Conservation (phyloP, 2,329 filamentous ascomycete genomes). For the Fusarium dlaminii region DNA sequence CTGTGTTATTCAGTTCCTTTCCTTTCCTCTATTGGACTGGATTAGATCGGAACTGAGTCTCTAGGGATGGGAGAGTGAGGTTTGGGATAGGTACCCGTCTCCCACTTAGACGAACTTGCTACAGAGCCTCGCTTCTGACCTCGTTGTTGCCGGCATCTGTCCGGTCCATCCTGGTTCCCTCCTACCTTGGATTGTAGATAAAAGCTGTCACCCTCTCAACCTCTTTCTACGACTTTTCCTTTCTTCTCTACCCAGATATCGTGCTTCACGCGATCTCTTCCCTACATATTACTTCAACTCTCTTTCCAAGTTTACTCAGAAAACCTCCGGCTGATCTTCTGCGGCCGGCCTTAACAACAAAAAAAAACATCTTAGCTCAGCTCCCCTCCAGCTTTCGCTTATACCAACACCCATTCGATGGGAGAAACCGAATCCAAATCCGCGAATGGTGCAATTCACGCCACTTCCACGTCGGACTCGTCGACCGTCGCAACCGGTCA, state of each 20-base stretch:
- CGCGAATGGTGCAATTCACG: conserved; percentile 55
- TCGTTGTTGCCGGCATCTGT: conserved; percentile 13
- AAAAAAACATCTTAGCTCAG: background rate
- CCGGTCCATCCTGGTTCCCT: conserved; percentile 20
- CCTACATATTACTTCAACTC: background rate
- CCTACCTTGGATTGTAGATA: conserved; percentile 28
- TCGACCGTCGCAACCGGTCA: conserved; percentile 46
- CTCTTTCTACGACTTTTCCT: conserved; percentile 9
- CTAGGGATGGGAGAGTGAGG: background rate
- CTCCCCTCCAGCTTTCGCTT: conserved; percentile 29
- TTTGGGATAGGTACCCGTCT: conserved; percentile 25
- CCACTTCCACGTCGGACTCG: conserved; percentile 51
- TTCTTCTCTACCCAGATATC: conserved; percentile 33
- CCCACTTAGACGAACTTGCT: background rate
- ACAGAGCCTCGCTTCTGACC: conserved; percentile 19
- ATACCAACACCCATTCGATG: conserved; percentile 52
- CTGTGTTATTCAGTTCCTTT: conserved; percentile 12
- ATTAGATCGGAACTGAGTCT: background rate
- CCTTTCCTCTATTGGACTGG: background rate
- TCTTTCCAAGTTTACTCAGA: conserved; percentile 1
- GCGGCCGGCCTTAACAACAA: conserved; percentile 6
- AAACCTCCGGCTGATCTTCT: conserved; percentile 16
- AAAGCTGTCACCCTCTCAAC: conserved; percentile 26
- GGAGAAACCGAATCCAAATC: conserved; percentile 50
- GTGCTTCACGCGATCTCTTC: conserved; percentile 33